Base-by-base conservation (phyloP, 306 rosid genomes). In the Pterocarpus macrocarpus region DNA sequence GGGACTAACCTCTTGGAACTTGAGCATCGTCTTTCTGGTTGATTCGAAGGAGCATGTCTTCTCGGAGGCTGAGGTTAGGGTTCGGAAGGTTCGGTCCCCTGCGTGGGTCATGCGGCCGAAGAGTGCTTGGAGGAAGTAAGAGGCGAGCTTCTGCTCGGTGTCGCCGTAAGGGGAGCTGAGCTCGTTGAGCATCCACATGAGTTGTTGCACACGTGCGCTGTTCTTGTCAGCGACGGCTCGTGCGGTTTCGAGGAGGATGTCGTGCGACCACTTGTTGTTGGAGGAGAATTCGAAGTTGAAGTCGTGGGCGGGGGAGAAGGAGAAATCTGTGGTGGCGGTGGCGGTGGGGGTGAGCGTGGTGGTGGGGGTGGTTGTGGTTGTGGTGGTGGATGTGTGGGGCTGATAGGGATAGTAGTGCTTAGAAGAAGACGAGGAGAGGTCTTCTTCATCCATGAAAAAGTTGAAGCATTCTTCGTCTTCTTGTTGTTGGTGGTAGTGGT, bases 401-500 rank as follows among this genome's bases (percentile, higher is more conserved):
- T 69, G 80, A 80, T 86, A 81, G 3, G 88, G 92, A 72, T 86
- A 82, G 70, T 85, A 81, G 88, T 90, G 92, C 69, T 81, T 93
- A 47, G 99, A 93, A 82, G 99, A 89, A 81, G 97, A 88, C 36
- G 99, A 90, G 85, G 97, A 91, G 36, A 91, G 82, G 88, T 93
- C 97, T 89, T 91, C 97, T 75, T 95, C 98, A 92, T 93, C 99
- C 99, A 93, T 95, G 96, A 90, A 93, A 87, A 90, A 82, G 90
- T 88, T 88, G 97, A 93, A 93, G 98, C 99, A 95, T 95, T 93
- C 98, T 93, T 94, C 89, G 64, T 85, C 88, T 71, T 84, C 75
- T 43, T 80, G 81, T 32, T 77, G 91, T 64, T 55, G 52, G 50
- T 35, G 78, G 75, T 55, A 50, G 58, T 71, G 68, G 71, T 78